phyloP scores from a whole-genome alignment of 2,329 filamentous ascomycete genomes.

The Massarina eburnea region DNA sequence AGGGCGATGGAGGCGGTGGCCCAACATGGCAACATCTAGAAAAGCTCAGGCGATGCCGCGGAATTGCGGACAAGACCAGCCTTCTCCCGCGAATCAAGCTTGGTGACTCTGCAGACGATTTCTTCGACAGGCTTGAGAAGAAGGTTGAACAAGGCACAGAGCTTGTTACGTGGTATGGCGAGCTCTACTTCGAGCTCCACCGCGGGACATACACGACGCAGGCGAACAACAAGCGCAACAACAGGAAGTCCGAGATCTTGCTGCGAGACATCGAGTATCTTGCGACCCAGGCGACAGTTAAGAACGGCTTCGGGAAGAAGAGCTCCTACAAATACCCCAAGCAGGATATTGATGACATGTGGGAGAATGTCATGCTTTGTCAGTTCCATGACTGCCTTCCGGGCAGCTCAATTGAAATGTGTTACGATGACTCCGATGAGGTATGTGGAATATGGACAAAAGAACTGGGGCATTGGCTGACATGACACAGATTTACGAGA shows the following conservation, averaged over 20 bases:
- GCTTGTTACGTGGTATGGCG: conserved; percentile 95
- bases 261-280: conserved; percentile 86
- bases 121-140: conserved; percentile 82
- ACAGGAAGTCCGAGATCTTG: conserved; percentile 80
- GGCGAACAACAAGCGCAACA: conserved; percentile 95
- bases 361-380: conserved; percentile 87
- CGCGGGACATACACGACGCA: conserved; percentile 97
- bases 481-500: conserved; percentile 64
- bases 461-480: conserved; percentile 23
- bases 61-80: conserved; percentile 84
- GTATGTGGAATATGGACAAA: conserved; percentile 26
- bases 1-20: conserved; percentile 93
- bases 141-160: conserved; percentile 68
- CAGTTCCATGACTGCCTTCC: conserved; percentile 98
- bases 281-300: conserved; percentile 80
- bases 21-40: conserved; percentile 93
- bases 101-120: conserved; percentile 88
- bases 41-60: conserved; percentile 89
- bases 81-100: conserved; percentile 84
- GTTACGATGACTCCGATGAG: conserved; percentile 92
- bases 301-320: conserved; percentile 52
- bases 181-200: conserved; percentile 97
- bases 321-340: conserved; percentile 83
- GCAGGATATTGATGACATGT: conserved; percentile 91
- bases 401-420: conserved; percentile 95